A percentile compares a stretch with the other conserved stretches of the same genome.
These are phyloP conservation scores for Erodium texanum DNA, from an alignment of 441 rosid genomes.

Conservation along the genomic window DNA sequence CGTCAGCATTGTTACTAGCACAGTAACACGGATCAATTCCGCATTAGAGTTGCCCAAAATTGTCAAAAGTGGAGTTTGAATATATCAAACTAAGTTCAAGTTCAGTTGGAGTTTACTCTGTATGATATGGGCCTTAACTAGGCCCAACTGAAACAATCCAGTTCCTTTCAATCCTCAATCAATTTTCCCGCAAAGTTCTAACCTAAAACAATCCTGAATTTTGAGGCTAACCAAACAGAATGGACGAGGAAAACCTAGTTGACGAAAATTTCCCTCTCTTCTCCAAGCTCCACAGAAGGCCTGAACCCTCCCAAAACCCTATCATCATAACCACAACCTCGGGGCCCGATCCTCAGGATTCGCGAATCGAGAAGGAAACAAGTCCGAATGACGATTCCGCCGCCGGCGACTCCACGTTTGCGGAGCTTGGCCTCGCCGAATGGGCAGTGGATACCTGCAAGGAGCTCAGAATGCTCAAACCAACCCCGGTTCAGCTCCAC, in stretches of 20 bases:
- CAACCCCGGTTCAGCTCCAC: slow-evolving; percentile 77
- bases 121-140: too few species aligned
- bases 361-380: slow-evolving; percentile 2
- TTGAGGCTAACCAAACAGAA: slow-evolving; percentile 16
- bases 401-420: slow-evolving; percentile 27
- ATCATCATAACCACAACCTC: slow-evolving; percentile 12
- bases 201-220: too few species aligned
- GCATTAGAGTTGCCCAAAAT: too few species aligned
- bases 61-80: too few species aligned
- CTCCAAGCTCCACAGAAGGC: slow-evolving; percentile 33
- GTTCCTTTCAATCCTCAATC: too few species aligned
- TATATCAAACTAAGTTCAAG: too few species aligned
- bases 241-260: slow-evolving; percentile 31
- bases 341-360: slow-evolving; percentile 17
- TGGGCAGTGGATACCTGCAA: slow-evolving; percentile 79
- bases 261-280: slow-evolving; percentile 57
- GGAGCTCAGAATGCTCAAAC: slow-evolving; percentile 69
- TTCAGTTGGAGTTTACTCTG: too few species aligned
- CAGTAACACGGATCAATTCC: too few species aligned
- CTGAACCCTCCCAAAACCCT: slow-evolving; percentile 4
- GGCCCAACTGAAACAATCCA: too few species aligned
- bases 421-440: slow-evolving; percentile 58
- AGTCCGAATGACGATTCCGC: slow-evolving; percentile 5
- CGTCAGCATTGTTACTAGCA: too few species aligned
- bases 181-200: neutral